Evolutionary conservation across 2,329 filamentous ascomycete species (phyloP), one percentile per base, ranked within the genome.

Genomic region (Trichoderma sp.): DNA sequence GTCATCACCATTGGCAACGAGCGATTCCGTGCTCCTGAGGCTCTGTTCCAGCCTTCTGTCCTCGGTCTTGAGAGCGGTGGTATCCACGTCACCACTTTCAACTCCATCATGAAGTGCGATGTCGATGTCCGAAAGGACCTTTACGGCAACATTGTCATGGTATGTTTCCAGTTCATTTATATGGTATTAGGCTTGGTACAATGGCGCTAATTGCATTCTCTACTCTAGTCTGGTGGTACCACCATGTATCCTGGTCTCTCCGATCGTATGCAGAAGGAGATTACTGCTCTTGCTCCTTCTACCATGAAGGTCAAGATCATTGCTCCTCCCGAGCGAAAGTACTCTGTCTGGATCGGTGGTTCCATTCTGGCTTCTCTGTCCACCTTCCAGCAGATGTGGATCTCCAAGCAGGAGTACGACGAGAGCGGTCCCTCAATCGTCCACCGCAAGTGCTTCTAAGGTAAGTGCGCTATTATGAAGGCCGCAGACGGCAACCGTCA

Each of bases 231-330:
- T 89, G 95, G 95, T 91, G 95, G 95, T 90, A 99, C 95, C 80
- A 99, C 95, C 83, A 98, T 99, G 95, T 99, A 98, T 89, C 95
- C 95, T 78, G 95, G 95, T 93, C 97, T 99, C 85, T 97, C 94
- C 83, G 95, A 99, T 89, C 95, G 95, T 90, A 98, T 99, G 95
- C 95, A 99, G 87, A 98, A 99, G 93, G 95, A 99, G 89, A 98
- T 99, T 83, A 98, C 94, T 83, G 92, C 94, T 82, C 92, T 99
- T 85, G 95, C 95, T 82, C 95, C 95, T 80, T 98, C 95, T 74
- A 97, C 94, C 80, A 98, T 99, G 95, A 98, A 98, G 93, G 94
- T 99, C 90, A 98, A 98, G 92, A 98, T 99, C 86, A 98, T 99
- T 82, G 95, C 95, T 86, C 95, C 95, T 78, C 95, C 95, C 76